Base-by-base conservation (phyloP, 1,284 basidiomycete species). In the Cryptococcus hybrid region DNA sequence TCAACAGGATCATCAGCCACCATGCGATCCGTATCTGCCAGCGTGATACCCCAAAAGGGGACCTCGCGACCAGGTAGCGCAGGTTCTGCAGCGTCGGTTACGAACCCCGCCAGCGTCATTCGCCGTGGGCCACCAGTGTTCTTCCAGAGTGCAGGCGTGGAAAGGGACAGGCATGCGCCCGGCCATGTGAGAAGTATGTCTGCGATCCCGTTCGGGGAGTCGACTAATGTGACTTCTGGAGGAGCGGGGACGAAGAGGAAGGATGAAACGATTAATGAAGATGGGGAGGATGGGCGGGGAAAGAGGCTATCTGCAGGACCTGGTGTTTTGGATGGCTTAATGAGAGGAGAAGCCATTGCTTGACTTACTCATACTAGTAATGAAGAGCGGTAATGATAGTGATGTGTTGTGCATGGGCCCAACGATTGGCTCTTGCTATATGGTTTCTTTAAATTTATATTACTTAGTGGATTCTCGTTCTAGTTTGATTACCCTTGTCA, bases 281-380 rank as follows among this genome's bases (percentile, higher is more conserved):
- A 50, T 13, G 62, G 59, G 39, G 59, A 40, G 7, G 61, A 50
- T 13, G 57, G 43, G 3, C 51, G 57, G 36, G 66, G 55, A 34
- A 73, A 70, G 59, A 62, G 70, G n/a, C 57, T 71, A 39, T 68
- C 67, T 39, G 64, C 67, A 38, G 73, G 70, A 43, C 65, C 67
- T 12, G 66, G 66, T 24, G 48, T 51, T 3, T 36, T 59, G 51
- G 52, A 50, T 30, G 51, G 39, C 12, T 40, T 56, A 59, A 36
- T 42, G 50, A 8, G 38, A 18, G 50, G 57, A 58, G 57, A 56
- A 53, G 34, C 34, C 15, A 13, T 35, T 6, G 15, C 34, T 47
- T 47, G 47, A 30, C 5, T 30, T 30, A 30, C 30, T 1, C 30
- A 30, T 30, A 30, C 30, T 30, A 4, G 4, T 30, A 30, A 30